Conservation (phyloP, 805 yeast genomes). For the Starmerella lactis-condensi region DNA sequence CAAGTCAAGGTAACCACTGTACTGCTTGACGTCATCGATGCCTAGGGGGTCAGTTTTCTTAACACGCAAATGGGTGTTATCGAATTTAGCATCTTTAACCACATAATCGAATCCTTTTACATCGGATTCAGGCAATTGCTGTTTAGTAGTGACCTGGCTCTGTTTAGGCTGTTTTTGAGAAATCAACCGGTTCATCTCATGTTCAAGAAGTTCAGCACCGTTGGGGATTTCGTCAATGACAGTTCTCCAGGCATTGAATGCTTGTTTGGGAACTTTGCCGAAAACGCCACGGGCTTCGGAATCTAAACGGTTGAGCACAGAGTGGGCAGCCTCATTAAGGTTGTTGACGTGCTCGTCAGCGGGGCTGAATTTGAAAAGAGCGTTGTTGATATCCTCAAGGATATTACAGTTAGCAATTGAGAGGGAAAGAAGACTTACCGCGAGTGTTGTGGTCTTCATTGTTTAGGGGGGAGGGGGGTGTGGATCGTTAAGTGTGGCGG, state of each 20-base stretch:
- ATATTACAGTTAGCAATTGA: conserved; percentile 12
- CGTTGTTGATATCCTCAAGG: conserved; percentile 12
- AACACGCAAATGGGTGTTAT: conserved; percentile 34
- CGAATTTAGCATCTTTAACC: conserved; percentile 12
- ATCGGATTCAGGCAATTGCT: background rate
- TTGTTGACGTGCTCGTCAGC: conserved; percentile 9
- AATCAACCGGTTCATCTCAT: conserved; percentile 13
- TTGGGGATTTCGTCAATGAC: conserved; percentile 18
- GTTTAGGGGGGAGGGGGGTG: too few relatives aligned
- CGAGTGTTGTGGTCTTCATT: conserved; percentile 1
- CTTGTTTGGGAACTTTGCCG: conserved; percentile 18
- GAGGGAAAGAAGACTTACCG: conserved; percentile 9
- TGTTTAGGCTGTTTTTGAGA: conserved; percentile 3
- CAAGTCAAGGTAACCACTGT: conserved; percentile 70
- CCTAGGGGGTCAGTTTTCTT: conserved; percentile 50
- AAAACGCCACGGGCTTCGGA: conserved; percentile 11
- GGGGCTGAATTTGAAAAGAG: conserved; percentile 6
- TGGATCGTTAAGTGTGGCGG: too few relatives aligned
- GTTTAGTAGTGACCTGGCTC: conserved; percentile 5
- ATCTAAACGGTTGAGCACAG: conserved; percentile 18
- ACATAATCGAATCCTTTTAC: conserved; percentile 5
- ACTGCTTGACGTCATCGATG: conserved; percentile 64
- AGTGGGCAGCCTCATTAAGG: conserved; percentile 5
- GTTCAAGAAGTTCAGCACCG: conserved; percentile 16
- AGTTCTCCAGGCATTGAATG: conserved; percentile 19